phyloP scores from a whole-genome alignment of 495 filamentous ascomycete species.

The Trichoderma gamsii region DNA sequence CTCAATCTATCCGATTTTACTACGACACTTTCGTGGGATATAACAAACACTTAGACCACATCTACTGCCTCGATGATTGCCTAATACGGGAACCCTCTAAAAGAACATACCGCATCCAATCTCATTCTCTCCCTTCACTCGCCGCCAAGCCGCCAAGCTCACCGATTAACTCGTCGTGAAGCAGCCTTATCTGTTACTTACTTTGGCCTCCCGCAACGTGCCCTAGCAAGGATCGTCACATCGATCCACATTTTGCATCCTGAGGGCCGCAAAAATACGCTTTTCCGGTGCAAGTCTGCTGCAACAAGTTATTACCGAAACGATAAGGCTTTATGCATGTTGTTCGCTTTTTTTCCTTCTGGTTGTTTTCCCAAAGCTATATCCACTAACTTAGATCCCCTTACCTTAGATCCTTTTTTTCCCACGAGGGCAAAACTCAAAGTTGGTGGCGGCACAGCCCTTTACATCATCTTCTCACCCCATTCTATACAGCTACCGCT shows the following conservation, averaged over 20 bases:
- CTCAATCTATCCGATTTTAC: no score
- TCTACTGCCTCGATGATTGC: neutral
- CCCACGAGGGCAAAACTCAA: neutral
- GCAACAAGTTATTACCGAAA: neutral
- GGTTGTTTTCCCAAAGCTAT: neutral
- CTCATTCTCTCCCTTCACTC: neutral
- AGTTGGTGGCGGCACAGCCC: neutral
- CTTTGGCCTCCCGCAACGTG: neutral
- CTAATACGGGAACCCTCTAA: neutral
- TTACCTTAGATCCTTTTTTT: neutral
- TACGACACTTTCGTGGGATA: no score
- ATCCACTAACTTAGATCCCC: neutral
- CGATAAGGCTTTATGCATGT: conserved; percentile 11
- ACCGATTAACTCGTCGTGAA: neutral
- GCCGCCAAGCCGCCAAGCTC: conserved; percentile 2
- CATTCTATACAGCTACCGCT: neutral
- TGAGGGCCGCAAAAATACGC: neutral
- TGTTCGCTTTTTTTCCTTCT: neutral
- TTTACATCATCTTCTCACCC: neutral
- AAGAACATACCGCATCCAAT: no score
- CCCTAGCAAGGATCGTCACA: neutral
- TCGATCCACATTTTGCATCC: neutral
- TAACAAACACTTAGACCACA: no score
- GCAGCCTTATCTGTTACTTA: neutral
- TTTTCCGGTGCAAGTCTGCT: neutral